Percentiles rank a stretch among this genome's conserved stretches.
Evolutionary conservation across 2,329 filamentous ascomycete species (phyloP).

Genomic region (Tolypocladium amazonense): DNA sequence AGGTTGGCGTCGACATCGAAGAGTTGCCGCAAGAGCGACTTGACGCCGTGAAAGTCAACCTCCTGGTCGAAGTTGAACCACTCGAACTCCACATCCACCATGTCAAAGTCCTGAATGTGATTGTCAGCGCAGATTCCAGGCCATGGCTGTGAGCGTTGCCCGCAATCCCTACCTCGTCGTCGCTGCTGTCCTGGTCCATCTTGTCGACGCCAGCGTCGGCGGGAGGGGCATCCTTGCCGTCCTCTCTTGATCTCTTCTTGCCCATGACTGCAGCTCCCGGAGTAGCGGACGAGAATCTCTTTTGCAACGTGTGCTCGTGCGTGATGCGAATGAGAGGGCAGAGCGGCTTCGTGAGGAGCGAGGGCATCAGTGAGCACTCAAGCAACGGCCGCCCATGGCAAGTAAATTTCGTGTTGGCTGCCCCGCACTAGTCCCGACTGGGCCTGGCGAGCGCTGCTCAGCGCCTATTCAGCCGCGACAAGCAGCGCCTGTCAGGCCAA

Average conservation of each 20-base stretch:
- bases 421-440: slow-evolving; percentile 29
- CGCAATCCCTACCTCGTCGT: slow-evolving; percentile 34
- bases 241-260: slow-evolving; percentile 40
- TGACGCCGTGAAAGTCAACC: slow-evolving; percentile 91
- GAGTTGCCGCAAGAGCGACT: slow-evolving; percentile 80
- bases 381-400: background rate
- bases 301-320: background rate
- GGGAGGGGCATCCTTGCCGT: slow-evolving; percentile 29
- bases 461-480: slow-evolving; percentile 9
- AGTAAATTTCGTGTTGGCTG: slow-evolving; percentile 23
- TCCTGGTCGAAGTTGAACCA: slow-evolving; percentile 92
- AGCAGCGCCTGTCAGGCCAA: slow-evolving; percentile 9
- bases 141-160: slow-evolving; percentile 3
- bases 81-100: slow-evolving; percentile 94
- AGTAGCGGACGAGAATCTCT: background rate
- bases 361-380: background rate
- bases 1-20: slow-evolving; percentile 79
- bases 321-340: background rate
- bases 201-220: slow-evolving; percentile 32
- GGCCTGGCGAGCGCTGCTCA: slow-evolving; percentile 13
- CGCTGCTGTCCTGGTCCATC: slow-evolving; percentile 41
- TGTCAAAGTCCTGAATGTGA: slow-evolving; percentile 63
- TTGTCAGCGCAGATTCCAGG: slow-evolving; percentile 9
- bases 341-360: background rate
- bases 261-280: slow-evolving; percentile 24